Percentiles rank a stretch among this genome's conserved stretches.
These are phyloP conservation scores for Entoloma clypeatum DNA, from an alignment of 1,284 basidiomycete species.

Conservation along the genomic window DNA sequence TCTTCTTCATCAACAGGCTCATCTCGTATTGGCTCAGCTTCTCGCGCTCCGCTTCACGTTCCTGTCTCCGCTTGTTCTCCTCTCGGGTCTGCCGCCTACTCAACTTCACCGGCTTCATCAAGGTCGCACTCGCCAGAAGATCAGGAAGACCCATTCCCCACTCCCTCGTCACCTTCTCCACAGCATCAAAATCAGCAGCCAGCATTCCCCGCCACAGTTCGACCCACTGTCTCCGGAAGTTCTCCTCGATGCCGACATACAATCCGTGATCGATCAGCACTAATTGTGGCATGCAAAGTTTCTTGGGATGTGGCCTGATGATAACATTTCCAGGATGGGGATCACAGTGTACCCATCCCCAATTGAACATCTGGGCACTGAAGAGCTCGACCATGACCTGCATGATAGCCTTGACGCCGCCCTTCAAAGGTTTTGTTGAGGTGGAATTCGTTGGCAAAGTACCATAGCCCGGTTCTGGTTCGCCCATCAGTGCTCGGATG, in stretches of 20 bases:
- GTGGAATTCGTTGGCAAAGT: constrained; percentile 19
- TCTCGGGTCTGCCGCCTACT: constrained; percentile 26
- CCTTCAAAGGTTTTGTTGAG: constrained; percentile 43
- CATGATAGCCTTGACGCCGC: constrained; percentile 67
- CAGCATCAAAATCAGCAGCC: constrained; percentile 59
- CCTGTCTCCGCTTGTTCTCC: constrained; percentile 21
- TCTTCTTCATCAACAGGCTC: constrained; percentile 62
- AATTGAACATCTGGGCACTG: constrained; percentile 82
- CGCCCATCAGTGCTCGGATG: constrained; percentile 56
- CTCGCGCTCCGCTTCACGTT: constrained; percentile 24
- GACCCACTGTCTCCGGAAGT: constrained; percentile 73
- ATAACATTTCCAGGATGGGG: constrained; percentile 84
- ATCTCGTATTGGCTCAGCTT: constrained; percentile 53
- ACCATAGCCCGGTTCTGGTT: constrained; percentile 27
- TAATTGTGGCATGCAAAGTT: constrained; percentile 64
- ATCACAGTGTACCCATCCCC: constrained; percentile 84
- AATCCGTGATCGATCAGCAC: constrained; percentile 89
- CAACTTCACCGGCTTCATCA: constrained; percentile 57
- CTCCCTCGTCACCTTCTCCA: constrained; percentile 57
- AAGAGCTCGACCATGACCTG: constrained; percentile 80
- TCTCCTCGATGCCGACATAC: constrained; percentile 66
- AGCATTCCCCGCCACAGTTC: constrained; percentile 78
- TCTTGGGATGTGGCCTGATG: constrained; percentile 66
- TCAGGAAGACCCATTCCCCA: constrained; percentile 85
- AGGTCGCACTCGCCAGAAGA: constrained; percentile 70